Conservation (phyloP, 768 basidiomycete species). For the Macrolepiota albuminosa region DNA sequence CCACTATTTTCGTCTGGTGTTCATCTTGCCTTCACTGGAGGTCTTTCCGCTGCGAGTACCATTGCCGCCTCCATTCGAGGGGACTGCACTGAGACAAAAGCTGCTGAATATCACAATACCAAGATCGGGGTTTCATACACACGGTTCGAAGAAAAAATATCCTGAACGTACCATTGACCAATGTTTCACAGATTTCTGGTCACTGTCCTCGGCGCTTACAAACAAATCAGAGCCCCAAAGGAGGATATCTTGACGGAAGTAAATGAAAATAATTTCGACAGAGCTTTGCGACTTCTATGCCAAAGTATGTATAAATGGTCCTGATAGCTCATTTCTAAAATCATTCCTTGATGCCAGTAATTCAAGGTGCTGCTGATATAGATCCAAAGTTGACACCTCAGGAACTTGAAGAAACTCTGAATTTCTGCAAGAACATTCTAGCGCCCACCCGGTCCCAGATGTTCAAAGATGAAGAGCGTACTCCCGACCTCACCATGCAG, state of each 20-base stretch:
- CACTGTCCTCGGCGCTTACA: conserved; percentile 36
- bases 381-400: conserved; percentile 40
- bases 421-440: conserved; percentile 23
- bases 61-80: conserved; percentile 24
- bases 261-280: conserved; percentile 36
- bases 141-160: conserved; percentile 8
- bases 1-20: conserved; percentile 34
- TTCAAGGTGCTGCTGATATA: conserved; percentile 50
- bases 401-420: conserved; percentile 45
- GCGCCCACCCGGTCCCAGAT: conserved; percentile 24
- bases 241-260: conserved; percentile 27
- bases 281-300: conserved; percentile 33
- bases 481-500: background rate
- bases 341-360: conserved; percentile 25
- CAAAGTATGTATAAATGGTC: conserved; percentile 7
- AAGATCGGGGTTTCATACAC: conserved; percentile 24
- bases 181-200: conserved; percentile 28
- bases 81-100: conserved; percentile 18
- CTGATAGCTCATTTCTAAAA: background rate
- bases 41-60: conserved; percentile 25
- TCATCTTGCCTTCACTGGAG: conserved; percentile 29
- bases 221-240: conserved; percentile 34
- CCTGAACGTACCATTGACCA: background rate
- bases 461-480: conserved; percentile 18
- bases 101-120: conserved; percentile 21